Base-by-base conservation (phyloP, 768 basidiomycete genomes). In the Dioszegia hungarica region DNA sequence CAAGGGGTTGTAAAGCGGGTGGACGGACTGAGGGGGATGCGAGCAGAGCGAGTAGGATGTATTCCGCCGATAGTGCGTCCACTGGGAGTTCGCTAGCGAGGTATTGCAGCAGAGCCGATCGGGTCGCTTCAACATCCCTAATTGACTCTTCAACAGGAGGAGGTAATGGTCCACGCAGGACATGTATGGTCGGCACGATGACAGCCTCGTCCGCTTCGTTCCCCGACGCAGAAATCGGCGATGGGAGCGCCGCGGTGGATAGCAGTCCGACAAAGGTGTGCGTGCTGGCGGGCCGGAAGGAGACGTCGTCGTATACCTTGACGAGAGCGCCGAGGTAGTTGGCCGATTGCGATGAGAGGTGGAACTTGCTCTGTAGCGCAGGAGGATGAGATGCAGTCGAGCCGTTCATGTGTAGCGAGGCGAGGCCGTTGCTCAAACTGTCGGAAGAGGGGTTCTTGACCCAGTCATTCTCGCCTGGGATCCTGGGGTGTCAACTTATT, bases 231-330 rank as follows among this genome's bases (percentile, higher is more conserved):
- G 59, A 19, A 10, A 52, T 25, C 3, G 43, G 33, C 24, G 65
- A 44, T 5, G 75, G 75, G 8, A 76, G 45, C 0, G 62, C 50
- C 2, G 73, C 65, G 2, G 54, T 40, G 1, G 73, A 73, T 2
- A 76, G 49, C 27, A 76, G 57, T 1, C 75, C 75, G 34, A 65
- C 61, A 60, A 74, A 73, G 10, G 60, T 59, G 41, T 71, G 63
- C 0, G 61, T 50, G 2, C 68, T 62, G 10, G 68, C 70, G n/a
- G 74, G 70, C 51, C 62, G 66, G 46, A 63, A 70, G 8, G 64
- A 53, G 1, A 55, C 55, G 39, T 69, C 55, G 57, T 70, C 75
- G 60, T 76, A 76, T 1, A 76, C 66, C 63, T 76, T 76, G 56
- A 76, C 51, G n/a, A 76, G 41, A n/a, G 71, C 71, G 1, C 75